Evolutionary conservation across 2,329 filamentous ascomycete species (phyloP).

Genomic region (Calonectria pauciramosa): DNA sequence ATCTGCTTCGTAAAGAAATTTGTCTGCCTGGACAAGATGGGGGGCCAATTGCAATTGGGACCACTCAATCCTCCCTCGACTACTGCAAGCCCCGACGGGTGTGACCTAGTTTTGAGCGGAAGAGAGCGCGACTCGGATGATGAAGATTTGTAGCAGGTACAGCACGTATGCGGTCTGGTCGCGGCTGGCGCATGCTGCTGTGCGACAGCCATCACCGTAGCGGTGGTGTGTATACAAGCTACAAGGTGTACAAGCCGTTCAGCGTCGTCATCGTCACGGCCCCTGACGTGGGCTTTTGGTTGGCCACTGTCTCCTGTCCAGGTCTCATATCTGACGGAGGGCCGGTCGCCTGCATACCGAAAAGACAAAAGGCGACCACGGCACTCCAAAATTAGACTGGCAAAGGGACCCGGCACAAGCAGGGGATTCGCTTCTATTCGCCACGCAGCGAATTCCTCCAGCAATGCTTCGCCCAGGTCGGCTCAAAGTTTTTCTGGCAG

Average conservation of each 20-base stretch:
- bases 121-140: conserved; percentile 10
- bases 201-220: not conserved
- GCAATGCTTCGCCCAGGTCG: conserved; percentile 16
- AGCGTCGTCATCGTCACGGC: not conserved
- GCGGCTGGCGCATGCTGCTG: conserved; percentile 6
- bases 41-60: conserved; percentile 28
- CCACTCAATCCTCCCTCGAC: conserved; percentile 20
- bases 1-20: conserved; percentile 29
- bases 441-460: conserved; percentile 27
- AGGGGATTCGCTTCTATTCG: conserved; percentile 25
- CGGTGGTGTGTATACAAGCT: conserved; percentile 1
- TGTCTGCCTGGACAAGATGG: conserved; percentile 43
- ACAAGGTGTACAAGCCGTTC: not conserved
- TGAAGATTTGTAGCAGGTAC: not conserved
- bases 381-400: conserved; percentile 38
- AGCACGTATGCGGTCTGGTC: conserved; percentile 5
- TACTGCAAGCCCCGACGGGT: conserved; percentile 41
- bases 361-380: conserved; percentile 28
- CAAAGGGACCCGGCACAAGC: conserved; percentile 26
- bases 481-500: conserved; percentile 15
- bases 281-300: conserved; percentile 9
- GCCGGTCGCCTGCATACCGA: conserved; percentile 38
- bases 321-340: conserved; percentile 30
- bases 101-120: conserved; percentile 22
- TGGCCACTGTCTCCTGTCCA: conserved; percentile 8